A percentile compares a stretch with the other conserved stretches of the same genome.
Evolutionary conservation across 1,284 basidiomycete species (phyloP).

Genomic region (Heterobasidion irregulare): DNA sequence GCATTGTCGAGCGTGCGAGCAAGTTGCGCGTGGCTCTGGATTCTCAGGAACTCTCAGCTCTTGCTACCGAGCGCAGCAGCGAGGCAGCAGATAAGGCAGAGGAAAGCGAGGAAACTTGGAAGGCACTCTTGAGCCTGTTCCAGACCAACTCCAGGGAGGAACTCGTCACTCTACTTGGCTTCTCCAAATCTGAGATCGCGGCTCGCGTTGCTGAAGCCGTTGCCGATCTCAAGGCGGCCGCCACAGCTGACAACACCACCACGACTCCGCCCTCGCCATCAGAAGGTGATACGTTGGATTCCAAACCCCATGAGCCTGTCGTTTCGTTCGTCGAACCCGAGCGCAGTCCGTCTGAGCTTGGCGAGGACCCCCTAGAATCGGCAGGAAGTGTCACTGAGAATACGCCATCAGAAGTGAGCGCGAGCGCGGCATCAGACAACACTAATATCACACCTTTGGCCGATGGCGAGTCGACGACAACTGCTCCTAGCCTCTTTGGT

Average conservation of each 20-base stretch:
- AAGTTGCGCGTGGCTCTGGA: conserved; percentile 66
- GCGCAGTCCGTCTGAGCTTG: conserved; percentile 24
- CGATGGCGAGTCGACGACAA: conserved; percentile 74
- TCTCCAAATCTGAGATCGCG: conserved; percentile 85
- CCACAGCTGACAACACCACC: conserved; percentile 15
- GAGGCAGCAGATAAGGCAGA: conserved; percentile 26
- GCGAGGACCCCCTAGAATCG: conserved; percentile 37
- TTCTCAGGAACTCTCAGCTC: conserved; percentile 48
- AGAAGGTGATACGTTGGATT: conserved; percentile 32
- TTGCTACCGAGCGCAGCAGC: conserved; percentile 54
- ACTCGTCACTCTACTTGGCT: conserved; percentile 86
- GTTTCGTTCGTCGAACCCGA: conserved; percentile 76
- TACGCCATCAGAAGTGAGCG: conserved; percentile 70
- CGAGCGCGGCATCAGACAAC: conserved; percentile 53
- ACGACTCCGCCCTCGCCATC: conserved; percentile 22
- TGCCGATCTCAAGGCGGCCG: conserved; percentile 53
- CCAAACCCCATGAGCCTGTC: conserved; percentile 53
- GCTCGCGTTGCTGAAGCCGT: conserved; percentile 78
- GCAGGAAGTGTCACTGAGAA: conserved; percentile 27
- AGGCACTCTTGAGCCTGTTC: conserved; percentile 84
- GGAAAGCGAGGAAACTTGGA: conserved; percentile 68
- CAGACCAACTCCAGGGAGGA: conserved; percentile 85
- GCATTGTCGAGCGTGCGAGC: conserved; percentile 72
- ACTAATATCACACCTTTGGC: conserved; percentile 51
- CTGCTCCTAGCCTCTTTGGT: conserved; percentile 83